Conservation (phyloP, 1,139 yeast genomes). For the Debaryomyces robertsiae region DNA sequence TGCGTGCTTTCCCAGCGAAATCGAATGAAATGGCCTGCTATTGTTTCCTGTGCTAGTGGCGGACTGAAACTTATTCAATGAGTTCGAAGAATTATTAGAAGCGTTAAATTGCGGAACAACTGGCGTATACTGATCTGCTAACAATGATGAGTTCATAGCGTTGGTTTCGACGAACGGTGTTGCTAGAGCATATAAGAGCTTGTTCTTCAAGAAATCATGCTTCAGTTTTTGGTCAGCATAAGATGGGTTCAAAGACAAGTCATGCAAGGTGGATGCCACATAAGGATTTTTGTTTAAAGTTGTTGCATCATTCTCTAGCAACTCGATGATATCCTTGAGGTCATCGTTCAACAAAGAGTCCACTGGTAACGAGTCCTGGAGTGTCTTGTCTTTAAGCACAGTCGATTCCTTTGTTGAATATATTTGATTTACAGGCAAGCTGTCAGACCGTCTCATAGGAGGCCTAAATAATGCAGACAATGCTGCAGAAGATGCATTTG, state of each 20-base stretch:
- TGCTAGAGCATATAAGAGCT: slow-evolving; percentile 66
- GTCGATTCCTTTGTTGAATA: slow-evolving; percentile 17
- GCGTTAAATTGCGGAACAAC: slow-evolving; percentile 22
- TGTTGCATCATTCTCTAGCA: slow-evolving; percentile 43
- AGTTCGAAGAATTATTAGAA: slow-evolving; percentile 33
- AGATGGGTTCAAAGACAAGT: slow-evolving; percentile 50
- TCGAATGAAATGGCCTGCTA: slow-evolving; percentile 57
- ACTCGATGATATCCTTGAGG: slow-evolving; percentile 45
- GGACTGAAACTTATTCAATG: slow-evolving; percentile 18
- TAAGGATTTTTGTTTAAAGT: slow-evolving; percentile 34
- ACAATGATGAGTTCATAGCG: slow-evolving; percentile 45
- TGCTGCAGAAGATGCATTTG: slow-evolving; percentile 67
- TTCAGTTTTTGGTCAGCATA: slow-evolving; percentile 28
- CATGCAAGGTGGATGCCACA: slow-evolving; percentile 57
- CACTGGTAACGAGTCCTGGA: neutral
- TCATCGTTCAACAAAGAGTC: slow-evolving; percentile 28
- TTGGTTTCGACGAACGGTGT: slow-evolving; percentile 71
- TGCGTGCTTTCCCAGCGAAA: slow-evolving; percentile 64
- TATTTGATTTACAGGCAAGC: slow-evolving; percentile 35
- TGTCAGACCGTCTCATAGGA: slow-evolving; percentile 37
- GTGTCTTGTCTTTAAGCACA: neutral
- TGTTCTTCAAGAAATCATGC: slow-evolving; percentile 50
- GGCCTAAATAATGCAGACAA: slow-evolving; percentile 59
- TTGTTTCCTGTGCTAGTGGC: slow-evolving; percentile 15
- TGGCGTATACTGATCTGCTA: slow-evolving; percentile 16